Evolutionary conservation across 495 filamentous ascomycete species (phyloP).

Genomic region (Aspergillus diversus): DNA sequence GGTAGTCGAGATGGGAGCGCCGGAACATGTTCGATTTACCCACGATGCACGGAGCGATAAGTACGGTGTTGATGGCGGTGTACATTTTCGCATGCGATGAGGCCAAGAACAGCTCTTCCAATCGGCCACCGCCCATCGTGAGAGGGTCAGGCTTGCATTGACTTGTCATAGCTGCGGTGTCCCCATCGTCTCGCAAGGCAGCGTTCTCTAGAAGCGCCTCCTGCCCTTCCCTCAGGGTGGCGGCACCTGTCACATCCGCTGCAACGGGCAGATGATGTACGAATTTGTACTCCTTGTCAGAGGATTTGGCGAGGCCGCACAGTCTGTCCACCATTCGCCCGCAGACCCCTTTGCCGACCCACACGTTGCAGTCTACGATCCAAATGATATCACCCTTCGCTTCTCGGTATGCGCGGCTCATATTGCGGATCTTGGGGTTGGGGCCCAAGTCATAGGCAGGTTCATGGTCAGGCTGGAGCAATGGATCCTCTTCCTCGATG

Average conservation of each 20-base stretch:
- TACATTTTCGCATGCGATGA: conserved; percentile 98
- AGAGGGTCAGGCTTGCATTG: conserved; percentile 28
- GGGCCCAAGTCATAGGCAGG: conserved; percentile 72
- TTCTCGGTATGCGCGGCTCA: conserved; percentile 94
- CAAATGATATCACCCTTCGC: conserved; percentile 90
- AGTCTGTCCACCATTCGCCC: conserved; percentile 87
- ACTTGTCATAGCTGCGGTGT: not conserved
- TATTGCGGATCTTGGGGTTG: conserved; percentile 97
- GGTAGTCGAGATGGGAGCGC: conserved; percentile 79
- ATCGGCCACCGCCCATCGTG: conserved; percentile 69
- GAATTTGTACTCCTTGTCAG: conserved; percentile 77
- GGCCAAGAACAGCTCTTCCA: conserved; percentile 94
- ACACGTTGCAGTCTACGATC: conserved; percentile 97
- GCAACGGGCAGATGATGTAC: conserved; percentile 93
- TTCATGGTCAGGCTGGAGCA: conserved; percentile 56
- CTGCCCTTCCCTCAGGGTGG: conserved; percentile 38
- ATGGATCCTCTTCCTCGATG: conserved; percentile 87
- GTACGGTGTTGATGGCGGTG: conserved; percentile 92
- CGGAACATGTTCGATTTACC: conserved; percentile 99
- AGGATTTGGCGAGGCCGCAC: conserved; percentile 60
- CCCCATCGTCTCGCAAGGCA: conserved; percentile 17
- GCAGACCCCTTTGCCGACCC: conserved; percentile 78
- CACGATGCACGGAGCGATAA: conserved; percentile 89
- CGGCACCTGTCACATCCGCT: conserved; percentile 64
- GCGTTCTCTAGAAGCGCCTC: conserved; percentile 43